A percentile compares a stretch with the other conserved stretches of the same genome.
Conservation (phyloP, 2,329 filamentous ascomycete genomes). For the Tothia fuscella region DNA sequence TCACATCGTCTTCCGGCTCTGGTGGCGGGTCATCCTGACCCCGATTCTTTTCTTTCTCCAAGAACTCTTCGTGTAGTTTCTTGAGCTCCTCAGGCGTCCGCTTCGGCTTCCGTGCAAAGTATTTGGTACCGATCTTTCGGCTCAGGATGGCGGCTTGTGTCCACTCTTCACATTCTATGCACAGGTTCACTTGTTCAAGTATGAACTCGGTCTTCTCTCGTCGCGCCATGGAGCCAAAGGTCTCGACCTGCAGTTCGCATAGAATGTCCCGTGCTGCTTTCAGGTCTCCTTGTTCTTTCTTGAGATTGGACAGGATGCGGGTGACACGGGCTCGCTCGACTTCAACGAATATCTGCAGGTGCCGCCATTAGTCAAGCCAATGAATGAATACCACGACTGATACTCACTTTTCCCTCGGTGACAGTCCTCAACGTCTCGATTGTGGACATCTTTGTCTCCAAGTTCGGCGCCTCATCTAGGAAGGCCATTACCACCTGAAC, state of each 20-base stretch:
- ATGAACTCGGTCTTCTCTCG: slow-evolving; percentile 99
- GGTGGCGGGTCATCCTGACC: slow-evolving; percentile 66
- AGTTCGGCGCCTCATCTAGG: slow-evolving; percentile 69
- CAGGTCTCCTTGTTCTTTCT: slow-evolving; percentile 87
- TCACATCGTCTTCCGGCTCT: slow-evolving; percentile 77
- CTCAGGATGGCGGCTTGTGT: slow-evolving; percentile 86
- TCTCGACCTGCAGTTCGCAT: slow-evolving; percentile 96
- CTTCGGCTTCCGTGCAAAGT: slow-evolving; percentile 81
- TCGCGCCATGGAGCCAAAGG: slow-evolving; percentile 94
- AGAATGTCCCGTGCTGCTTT: slow-evolving; percentile 84
- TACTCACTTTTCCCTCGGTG: slow-evolving; percentile 77
- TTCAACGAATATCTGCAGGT: slow-evolving; percentile 79
- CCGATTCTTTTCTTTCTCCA: slow-evolving; percentile 69
- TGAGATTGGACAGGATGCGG: slow-evolving; percentile 91
- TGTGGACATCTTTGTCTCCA: slow-evolving; percentile 80
- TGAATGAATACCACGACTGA: no score
- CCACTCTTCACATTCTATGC: slow-evolving; percentile 94
- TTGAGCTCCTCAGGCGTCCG: slow-evolving; percentile 81
- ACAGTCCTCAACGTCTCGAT: slow-evolving; percentile 94
- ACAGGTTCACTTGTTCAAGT: slow-evolving; percentile 82
- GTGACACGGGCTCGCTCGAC: slow-evolving; percentile 94
- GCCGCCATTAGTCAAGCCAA: not conserved
- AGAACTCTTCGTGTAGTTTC: slow-evolving; percentile 78
- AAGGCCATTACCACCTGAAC: slow-evolving; percentile 93
- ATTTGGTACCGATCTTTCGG: slow-evolving; percentile 81